Base-by-base conservation (phyloP, 1,139 yeast genomes). In the Saccharomycopsis phalli region DNA sequence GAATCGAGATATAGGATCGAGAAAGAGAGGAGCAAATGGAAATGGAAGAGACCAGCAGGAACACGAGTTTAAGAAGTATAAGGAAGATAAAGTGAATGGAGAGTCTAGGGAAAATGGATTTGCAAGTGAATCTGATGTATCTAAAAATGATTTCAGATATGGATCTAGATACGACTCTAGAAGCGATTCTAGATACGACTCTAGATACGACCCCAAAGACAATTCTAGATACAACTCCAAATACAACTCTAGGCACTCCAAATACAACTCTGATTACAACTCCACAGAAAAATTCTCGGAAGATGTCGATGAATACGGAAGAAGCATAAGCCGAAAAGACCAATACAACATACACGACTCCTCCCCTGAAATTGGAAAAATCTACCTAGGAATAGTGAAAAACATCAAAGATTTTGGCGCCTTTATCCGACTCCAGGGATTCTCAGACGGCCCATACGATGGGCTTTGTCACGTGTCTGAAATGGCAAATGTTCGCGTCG, bases 381-480 rank as follows among this genome's bases (percentile, higher is more conserved):
- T 81, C 0, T 79, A 79, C 52, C 58, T 57, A 31, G 96, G 94
- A 0, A 59, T 51, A 19, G 81, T 88, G 1, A 65, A 66, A 32
- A 73, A 72, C 36, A 54, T 83, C 3, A 74, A 77, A 18, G 58
- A 70, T 2, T 88, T 75, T 58, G 97, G 98, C 0, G 94, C 87
- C 1, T 88, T 91, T 55, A 73, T 87, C 0, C 56, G 73, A 4
- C 50, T 78, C 27, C 57, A 54, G 4, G 71, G 69, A 28, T 49
- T 63, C 33, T 45, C 55, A 53, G 29, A 58, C 61, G 8, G 23
- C n/a, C 34, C 34, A n/a, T 10, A 10, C 1, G 75, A 69, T 31
- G 95, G 94, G 0, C 62, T 88, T 21, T 78, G 91, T 34, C 96
- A 88, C 55, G 69, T 83, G 0, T 82, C 95, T 0, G 78, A 78